Evolutionary conservation across 306 rosid genomes (phyloP).

Genomic region (Delonix regia): DNA sequence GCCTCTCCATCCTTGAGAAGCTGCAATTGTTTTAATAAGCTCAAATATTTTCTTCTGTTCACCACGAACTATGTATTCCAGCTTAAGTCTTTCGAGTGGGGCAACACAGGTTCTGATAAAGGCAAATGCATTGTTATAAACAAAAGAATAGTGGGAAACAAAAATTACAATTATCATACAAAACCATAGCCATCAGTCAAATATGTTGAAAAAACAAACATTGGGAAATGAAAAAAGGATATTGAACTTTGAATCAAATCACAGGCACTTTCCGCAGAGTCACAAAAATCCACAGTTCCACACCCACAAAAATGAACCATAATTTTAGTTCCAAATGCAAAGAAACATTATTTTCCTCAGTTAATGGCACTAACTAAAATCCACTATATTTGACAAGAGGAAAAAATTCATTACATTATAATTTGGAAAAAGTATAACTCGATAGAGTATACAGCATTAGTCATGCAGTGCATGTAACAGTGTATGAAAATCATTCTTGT

Average conservation of each 20-base stretch:
- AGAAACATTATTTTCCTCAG: neutral
- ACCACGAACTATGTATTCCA: conserved; percentile 91
- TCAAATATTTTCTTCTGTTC: conserved; percentile 72
- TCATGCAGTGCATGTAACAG: too few species aligned
- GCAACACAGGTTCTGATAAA: conserved; percentile 86
- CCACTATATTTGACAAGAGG: neutral
- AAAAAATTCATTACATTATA: neutral
- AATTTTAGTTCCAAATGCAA: neutral
- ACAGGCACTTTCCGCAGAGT: neutral
- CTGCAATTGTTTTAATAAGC: conserved; percentile 66
- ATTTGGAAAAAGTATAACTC: neutral
- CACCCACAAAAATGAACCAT: too few species aligned
- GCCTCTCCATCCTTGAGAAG: conserved; percentile 87
- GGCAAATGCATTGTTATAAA: conserved; percentile 6
- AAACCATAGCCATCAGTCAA: conserved; percentile 15
- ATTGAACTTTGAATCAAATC: too few species aligned
- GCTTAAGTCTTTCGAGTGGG: conserved; percentile 96
- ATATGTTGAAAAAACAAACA: neutral
- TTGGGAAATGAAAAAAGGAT: too few species aligned
- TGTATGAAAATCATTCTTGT: too few species aligned
- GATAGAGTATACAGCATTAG: too few species aligned
- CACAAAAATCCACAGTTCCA: too few species aligned
- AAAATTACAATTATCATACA: neutral
- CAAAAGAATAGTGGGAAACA: neutral
- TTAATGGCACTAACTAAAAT: neutral